Conservation (phyloP, 2,329 filamentous ascomycete genomes). For the Fusarium nisikadoi region DNA sequence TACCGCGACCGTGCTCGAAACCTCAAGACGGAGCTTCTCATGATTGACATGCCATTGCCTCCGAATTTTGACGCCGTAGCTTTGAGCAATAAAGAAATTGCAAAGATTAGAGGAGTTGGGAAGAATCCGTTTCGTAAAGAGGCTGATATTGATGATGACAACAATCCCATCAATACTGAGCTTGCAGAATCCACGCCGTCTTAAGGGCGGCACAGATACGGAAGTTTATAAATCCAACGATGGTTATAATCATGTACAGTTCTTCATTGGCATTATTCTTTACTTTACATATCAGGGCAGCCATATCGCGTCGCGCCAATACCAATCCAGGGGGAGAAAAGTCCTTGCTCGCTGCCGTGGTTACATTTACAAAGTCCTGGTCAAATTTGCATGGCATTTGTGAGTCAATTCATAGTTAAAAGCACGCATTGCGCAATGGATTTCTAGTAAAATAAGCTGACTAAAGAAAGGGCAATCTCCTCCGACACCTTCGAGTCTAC, state of each 20-base stretch:
- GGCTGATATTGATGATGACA: conserved; percentile 55
- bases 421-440: conserved; percentile 27
- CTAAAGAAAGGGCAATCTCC: conserved; percentile 38
- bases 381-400: neutral
- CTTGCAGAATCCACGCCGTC: conserved; percentile 11
- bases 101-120: conserved; percentile 52
- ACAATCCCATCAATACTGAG: conserved; percentile 53
- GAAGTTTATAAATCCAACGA: neutral
- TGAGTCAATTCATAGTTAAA: neutral
- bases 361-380: neutral
- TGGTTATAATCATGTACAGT: neutral
- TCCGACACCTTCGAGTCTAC: conserved; percentile 42
- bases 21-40: conserved; percentile 63
- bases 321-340: neutral
- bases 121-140: conserved; percentile 63
- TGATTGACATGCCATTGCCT: conserved; percentile 57
- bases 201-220: neutral
- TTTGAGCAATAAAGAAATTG: conserved; percentile 62
- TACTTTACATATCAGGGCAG: neutral
- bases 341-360: neutral
- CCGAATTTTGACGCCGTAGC: conserved; percentile 61
- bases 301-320: neutral
- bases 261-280: neutral
- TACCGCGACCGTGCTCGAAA: conserved; percentile 69
- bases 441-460: conserved; percentile 37